Conservation (phyloP, 2,329 filamentous ascomycete species). For the Alternaria consortialis region DNA sequence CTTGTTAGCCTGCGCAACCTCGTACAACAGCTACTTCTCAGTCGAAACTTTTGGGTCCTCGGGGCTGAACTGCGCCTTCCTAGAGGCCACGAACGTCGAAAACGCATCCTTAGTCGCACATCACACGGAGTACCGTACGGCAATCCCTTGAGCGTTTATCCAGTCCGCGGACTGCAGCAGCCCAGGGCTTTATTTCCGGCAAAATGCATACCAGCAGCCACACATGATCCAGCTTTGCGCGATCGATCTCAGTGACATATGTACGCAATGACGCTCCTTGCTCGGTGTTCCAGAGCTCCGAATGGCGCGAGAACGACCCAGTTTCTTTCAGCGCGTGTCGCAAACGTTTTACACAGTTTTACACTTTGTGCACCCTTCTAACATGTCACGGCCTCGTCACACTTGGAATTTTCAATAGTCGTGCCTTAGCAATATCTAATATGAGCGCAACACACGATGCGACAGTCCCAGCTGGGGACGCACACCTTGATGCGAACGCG, state of each 20-base stretch:
- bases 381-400: slow-evolving; percentile 8
- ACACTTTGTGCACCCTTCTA: neutral
- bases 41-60: neutral
- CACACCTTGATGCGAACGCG: slow-evolving; percentile 8
- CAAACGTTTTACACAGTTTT: slow-evolving; percentile 3
- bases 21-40: neutral
- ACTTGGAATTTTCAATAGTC: neutral
- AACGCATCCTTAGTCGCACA: neutral
- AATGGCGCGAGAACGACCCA: slow-evolving; percentile 6
- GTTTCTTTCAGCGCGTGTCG: slow-evolving; percentile 1
- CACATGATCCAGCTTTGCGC: neutral
- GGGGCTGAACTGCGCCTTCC: slow-evolving; percentile 3
- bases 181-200: slow-evolving; percentile 5
- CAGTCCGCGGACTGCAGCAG: neutral
- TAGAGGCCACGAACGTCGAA: neutral
- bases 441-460: slow-evolving; percentile 19
- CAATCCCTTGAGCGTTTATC: neutral
- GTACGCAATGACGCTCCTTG: slow-evolving; percentile 8
- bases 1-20: slow-evolving; percentile 8
- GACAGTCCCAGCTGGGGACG: neutral
- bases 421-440: neutral
- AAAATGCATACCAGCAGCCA: neutral
- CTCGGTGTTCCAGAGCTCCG: slow-evolving; percentile 17
- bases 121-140: neutral
- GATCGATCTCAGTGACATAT: slow-evolving; percentile 17